phyloP scores from a whole-genome alignment of 345 rosid genomes.

The Diplotaxis tenuifolia region DNA sequence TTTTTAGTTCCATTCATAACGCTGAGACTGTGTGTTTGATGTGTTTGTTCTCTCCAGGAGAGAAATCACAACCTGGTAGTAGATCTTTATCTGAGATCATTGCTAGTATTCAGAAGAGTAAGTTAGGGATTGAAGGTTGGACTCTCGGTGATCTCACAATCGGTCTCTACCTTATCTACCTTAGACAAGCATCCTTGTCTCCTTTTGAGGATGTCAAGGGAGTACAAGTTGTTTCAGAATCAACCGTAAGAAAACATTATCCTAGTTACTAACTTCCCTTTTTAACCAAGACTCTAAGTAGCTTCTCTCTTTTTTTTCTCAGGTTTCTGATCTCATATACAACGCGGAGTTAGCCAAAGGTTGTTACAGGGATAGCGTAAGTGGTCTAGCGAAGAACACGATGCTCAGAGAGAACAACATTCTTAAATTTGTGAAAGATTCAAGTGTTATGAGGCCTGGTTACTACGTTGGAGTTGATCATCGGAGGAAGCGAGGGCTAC shows the following conservation, averaged over 20 bases:
- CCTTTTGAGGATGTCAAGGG: conserved; percentile 72
- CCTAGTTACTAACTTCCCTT: not conserved
- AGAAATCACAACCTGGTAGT: conserved; percentile 47
- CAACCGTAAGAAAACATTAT: conserved; percentile 42
- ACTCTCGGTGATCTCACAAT: conserved; percentile 88
- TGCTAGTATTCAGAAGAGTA: conserved; percentile 85
- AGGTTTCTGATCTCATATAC: conserved; percentile 86
- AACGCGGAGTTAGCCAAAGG: conserved; percentile 83
- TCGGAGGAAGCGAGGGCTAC: conserved; percentile 79
- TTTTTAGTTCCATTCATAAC: not conserved
- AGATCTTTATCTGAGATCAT: conserved; percentile 77
- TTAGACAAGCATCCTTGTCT: conserved; percentile 73
- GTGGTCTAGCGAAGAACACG: conserved; percentile 59
- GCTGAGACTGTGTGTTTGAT: conserved; percentile 13
- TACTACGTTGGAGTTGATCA: conserved; percentile 63
- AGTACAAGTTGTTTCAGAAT: conserved; percentile 59
- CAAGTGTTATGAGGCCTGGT: conserved; percentile 91
- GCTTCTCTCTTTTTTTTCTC: conserved; percentile 12
- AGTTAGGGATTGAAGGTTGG: conserved; percentile 88
- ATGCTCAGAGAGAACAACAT: conserved; percentile 81
- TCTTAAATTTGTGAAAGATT: conserved; percentile 69
- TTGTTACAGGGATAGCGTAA: conserved; percentile 54
- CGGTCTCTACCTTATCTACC: conserved; percentile 88
- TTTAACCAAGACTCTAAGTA: conserved; percentile 13
- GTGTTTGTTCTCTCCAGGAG: conserved; percentile 42